Evolutionary conservation across 1,139 yeast genomes (phyloP).

Genomic region (Maudiozyma humilis): DNA sequence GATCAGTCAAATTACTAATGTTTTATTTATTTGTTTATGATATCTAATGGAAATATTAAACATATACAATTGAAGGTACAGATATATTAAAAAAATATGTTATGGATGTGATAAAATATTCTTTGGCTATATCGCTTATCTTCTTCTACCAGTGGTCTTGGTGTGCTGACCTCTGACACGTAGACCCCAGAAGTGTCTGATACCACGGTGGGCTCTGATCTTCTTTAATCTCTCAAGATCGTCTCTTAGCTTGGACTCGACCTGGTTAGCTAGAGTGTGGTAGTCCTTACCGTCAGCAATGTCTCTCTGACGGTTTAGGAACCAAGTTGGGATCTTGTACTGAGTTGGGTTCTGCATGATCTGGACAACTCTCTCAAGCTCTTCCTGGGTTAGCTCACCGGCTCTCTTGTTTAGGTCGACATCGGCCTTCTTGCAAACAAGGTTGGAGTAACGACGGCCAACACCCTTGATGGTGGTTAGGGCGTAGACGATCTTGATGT

Average conservation of each 20-base stretch:
- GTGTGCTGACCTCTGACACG: slow-evolving; percentile 98
- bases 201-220: slow-evolving; percentile 99
- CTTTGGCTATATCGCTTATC: slow-evolving; percentile 12
- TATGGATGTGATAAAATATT: neutral
- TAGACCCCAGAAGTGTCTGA: slow-evolving; percentile 99
- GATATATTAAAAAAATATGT: slow-evolving; percentile 1
- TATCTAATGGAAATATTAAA: slow-evolving; percentile 8
- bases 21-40: slow-evolving; percentile 2
- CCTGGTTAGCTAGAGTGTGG: slow-evolving; percentile 97
- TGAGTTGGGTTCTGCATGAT: slow-evolving; percentile 99
- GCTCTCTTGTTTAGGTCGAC: slow-evolving; percentile 98
- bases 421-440: slow-evolving; percentile 99
- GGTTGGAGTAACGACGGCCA: slow-evolving; percentile 99
- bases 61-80: slow-evolving; percentile 5
- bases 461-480: slow-evolving; percentile 99
- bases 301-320: slow-evolving; percentile 99
- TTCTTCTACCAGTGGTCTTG: slow-evolving; percentile 96
- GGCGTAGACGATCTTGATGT: slow-evolving; percentile 99
- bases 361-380: slow-evolving; percentile 98
- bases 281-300: slow-evolving; percentile 97
- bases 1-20: slow-evolving; percentile 2
- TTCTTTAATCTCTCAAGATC: slow-evolving; percentile 99
- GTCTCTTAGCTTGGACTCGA: slow-evolving; percentile 99
- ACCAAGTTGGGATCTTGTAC: slow-evolving; percentile 99
- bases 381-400: slow-evolving; percentile 99